Base-by-base conservation (phyloP, 2,329 filamentous ascomycete genomes). In the Aspergillus novoparasiticus region DNA sequence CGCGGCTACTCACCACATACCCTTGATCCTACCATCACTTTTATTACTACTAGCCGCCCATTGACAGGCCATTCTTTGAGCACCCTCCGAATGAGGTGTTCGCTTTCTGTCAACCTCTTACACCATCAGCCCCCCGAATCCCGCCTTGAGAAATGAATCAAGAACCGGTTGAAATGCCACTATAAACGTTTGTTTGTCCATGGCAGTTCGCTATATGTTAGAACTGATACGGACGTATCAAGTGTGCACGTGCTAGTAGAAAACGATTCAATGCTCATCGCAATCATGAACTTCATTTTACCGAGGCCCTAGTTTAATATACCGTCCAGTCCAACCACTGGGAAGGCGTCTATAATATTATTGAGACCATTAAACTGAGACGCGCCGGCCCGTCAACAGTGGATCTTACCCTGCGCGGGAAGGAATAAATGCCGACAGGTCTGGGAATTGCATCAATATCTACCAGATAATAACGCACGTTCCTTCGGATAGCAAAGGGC, bases 171-270 rank as follows among this genome's bases (percentile, higher is more conserved):
- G 10, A 9, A 9, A 1, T n/a, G 6, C 0, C 16, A 0, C 3
- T 41, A 1, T 9, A 1, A 41, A 10, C 39, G 1, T 0, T n/a
- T 41, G 1, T 3, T n/a, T 19, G 23, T 41, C 16, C 16, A n/a
- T 10, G 0, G 39, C 1, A 4, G 1, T n/a, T 19, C 0, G 3
- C 16, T 1, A 4, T 10, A 41, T 41, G 10, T n/a, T 3, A 10
- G 9, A 1, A 41, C 8, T 2, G 3, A 1, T n/a, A 6, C 8
- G 3, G 4, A 0, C 39, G 10, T n/a, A 41, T 41, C 39, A 41
- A n/a, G 6, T 8, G 8, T 3, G 39, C 39, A 41, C 39, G 16
- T 41, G 39, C 16, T 41, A 8, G 8, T n/a, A 19, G 5, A 41
- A n/a, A 19, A n/a, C 3, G 19, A n/a, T 41, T 19, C 19, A 41